phyloP scores from a whole-genome alignment of 2,329 filamentous ascomycete species.

The Tolypocladium cylindrosporum region DNA sequence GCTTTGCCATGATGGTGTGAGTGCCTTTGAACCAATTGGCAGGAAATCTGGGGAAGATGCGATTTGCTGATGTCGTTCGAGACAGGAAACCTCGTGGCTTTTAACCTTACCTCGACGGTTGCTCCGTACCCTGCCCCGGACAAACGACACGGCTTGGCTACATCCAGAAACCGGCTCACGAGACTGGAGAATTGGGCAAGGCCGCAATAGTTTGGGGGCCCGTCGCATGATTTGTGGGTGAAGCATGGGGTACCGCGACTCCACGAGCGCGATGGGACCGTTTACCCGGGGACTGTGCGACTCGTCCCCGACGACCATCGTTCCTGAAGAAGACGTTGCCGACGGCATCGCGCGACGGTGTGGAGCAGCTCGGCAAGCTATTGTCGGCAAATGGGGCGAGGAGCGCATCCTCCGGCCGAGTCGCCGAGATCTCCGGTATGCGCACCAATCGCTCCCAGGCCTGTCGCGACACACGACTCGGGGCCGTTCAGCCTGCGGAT shows the following conservation, averaged over 20 bases:
- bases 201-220: neutral
- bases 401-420: neutral
- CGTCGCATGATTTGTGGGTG: neutral
- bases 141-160: neutral
- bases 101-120: conserved; percentile 2
- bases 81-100: neutral
- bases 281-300: neutral
- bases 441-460: neutral
- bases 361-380: neutral
- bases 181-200: neutral
- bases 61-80: neutral
- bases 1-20: neutral
- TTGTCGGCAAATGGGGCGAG: neutral
- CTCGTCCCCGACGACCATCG: neutral
- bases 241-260: neutral
- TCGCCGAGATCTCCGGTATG: neutral
- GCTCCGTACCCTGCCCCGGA: neutral
- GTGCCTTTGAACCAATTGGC: neutral
- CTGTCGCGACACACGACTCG: neutral
- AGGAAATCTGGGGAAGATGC: neutral
- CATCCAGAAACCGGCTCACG: neutral
- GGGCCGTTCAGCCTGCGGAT: neutral
- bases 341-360: neutral
- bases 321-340: neutral
- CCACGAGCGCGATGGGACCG: neutral